These are phyloP conservation scores for Podospora pseudopauciseta DNA, from an alignment of 495 filamentous ascomycete species.

Conservation along the genomic window DNA sequence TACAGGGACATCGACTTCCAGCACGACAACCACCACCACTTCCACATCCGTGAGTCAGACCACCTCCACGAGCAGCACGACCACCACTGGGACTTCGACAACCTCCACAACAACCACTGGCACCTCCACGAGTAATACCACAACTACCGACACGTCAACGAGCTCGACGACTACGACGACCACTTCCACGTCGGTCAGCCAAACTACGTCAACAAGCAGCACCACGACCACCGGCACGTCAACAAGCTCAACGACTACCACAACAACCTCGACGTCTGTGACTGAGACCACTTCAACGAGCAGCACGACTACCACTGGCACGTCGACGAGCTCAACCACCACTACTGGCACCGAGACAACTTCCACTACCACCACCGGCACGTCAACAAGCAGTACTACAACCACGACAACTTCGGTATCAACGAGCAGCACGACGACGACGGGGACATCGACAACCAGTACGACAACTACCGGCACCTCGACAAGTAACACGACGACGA, in stretches of 20 bases:
- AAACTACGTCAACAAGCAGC: background rate
- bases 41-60: background rate
- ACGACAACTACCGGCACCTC: background rate
- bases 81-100: background rate
- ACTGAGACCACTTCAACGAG: background rate
- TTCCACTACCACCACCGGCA: background rate
- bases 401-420: background rate
- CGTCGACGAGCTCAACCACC: no score
- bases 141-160: background rate
- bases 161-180: background rate
- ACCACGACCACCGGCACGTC: background rate
- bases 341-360: background rate
- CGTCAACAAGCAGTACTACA: background rate
- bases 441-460: background rate
- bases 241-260: background rate
- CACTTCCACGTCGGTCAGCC: background rate
- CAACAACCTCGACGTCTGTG: background rate
- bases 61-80: background rate
- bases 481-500: background rate
- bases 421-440: background rate
- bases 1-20: background rate
- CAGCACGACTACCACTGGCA: background rate
- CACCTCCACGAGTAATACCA: background rate
- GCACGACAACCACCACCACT: background rate
- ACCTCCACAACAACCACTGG: background rate